Conservation (phyloP, 2,329 filamentous ascomycete species). For the Exophiala lecanii-corni region DNA sequence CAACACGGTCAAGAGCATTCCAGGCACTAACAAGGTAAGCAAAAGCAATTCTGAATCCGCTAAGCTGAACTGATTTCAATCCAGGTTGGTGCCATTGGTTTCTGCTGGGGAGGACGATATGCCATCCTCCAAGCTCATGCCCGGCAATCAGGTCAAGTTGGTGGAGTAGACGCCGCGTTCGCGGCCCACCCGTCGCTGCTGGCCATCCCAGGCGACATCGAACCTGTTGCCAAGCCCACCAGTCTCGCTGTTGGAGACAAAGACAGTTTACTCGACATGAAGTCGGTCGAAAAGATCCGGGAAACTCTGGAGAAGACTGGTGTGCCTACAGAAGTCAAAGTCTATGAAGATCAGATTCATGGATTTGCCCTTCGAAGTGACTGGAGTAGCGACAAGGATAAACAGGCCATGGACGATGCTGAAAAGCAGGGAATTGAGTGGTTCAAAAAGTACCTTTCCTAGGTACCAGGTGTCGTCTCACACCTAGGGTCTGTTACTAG, state of each 20-base stretch:
- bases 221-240: slow-evolving; percentile 36
- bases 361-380: slow-evolving; percentile 42
- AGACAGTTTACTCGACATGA: slow-evolving; percentile 39
- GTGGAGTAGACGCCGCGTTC: slow-evolving; percentile 39
- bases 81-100: slow-evolving; percentile 45
- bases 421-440: slow-evolving; percentile 39
- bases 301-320: slow-evolving; percentile 39
- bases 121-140: slow-evolving; percentile 33
- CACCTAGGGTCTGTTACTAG: no score
- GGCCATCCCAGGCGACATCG: slow-evolving; percentile 40
- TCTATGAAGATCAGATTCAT: slow-evolving; percentile 44
- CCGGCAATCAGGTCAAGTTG: slow-evolving; percentile 24
- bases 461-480: no score
- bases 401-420: slow-evolving; percentile 45
- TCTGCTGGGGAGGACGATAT: slow-evolving; percentile 46
- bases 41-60: not conserved
- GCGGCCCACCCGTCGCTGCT: slow-evolving; percentile 41
- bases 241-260: slow-evolving; percentile 40
- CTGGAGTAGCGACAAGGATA: slow-evolving; percentile 40
- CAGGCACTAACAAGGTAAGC: slow-evolving; percentile 30
- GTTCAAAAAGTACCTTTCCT: slow-evolving; percentile 36
- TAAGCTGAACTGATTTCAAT: not conserved
- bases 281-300: slow-evolving; percentile 37
- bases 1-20: slow-evolving; percentile 34
- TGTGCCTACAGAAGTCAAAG: slow-evolving; percentile 35